Base-by-base conservation (phyloP, 2,329 filamentous ascomycete species). In the Neoscytalidium dimidiatum region DNA sequence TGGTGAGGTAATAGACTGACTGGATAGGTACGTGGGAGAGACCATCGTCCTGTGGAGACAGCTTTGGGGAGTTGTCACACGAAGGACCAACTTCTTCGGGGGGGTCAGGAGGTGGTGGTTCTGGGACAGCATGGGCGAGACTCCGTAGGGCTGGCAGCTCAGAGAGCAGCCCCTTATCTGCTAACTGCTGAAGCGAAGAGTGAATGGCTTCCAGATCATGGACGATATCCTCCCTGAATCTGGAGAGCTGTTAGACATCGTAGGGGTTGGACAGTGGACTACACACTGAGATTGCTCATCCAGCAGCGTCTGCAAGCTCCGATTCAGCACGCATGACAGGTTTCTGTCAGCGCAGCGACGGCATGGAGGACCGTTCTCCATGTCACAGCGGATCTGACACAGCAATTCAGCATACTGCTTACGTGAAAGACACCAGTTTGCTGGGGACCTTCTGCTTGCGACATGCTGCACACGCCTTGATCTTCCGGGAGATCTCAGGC, bases 301-400 rank as follows among this genome's bases (percentile, higher is more conserved):
- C 61, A 84, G 76, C 69, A 84, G 71, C 9, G 81, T 83, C 70
- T 76, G 74, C n/a, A 76, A 75, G 66, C 81, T 84, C 66, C 84
- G 84, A 69, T 85, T 84, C 57, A 84, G 74, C 31, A 84, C 75
- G 68, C 83, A 85, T 33, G 82, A 80, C 43, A 84, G 66, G 3
- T 79, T 80, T 70, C 83, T 79, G 66, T 83, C 81, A 51, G 78
- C 75, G 71, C 83, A 85, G 65, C 83, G 73, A 64, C 80, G 80
- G 69, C 83, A 85, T 17, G 79, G 77, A 29, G 81, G 78, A 29
- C 83, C 81, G 31, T 79, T 78, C 44, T 77, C 74, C 81, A 85
- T 84, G 62, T 84, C 80, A 71, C 83, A 85, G 71, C 83, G 83
- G 67, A 84, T 83, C 73, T 75, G 28, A n/a, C 4, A 1, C 2